phyloP scores from a whole-genome alignment of 176 grass and related monocot genomes.

The Bonia amplexicaulis region DNA sequence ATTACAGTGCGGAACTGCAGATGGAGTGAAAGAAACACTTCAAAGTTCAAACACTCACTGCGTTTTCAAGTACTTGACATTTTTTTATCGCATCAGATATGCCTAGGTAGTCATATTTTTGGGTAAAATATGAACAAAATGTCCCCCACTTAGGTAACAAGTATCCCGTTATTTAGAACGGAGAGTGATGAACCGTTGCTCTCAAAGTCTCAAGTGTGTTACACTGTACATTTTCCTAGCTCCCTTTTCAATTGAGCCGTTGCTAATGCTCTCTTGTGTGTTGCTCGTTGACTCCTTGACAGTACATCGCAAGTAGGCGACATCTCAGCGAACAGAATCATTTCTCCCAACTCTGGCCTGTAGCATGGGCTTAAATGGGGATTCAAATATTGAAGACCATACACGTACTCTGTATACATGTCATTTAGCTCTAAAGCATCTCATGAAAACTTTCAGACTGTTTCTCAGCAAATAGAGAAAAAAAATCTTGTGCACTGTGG shows the following conservation, averaged over 20 bases:
- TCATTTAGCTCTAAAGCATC: background rate
- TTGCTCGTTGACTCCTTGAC: conserved; percentile 6
- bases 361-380: background rate
- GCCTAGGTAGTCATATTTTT: background rate
- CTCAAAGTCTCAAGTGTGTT: background rate
- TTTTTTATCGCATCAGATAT: too few relatives aligned
- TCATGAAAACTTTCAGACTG: background rate
- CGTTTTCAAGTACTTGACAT: background rate
- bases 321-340: conserved; percentile 50
- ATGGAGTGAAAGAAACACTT: background rate
- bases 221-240: background rate
- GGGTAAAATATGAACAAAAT: background rate
- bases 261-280: background rate
- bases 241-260: background rate
- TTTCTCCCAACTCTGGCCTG: conserved; percentile 43
- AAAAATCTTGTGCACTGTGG: background rate
- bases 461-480: background rate
- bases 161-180: too few relatives aligned
- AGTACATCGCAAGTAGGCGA: conserved; percentile 23
- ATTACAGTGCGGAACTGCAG: background rate
- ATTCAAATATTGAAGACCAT: background rate
- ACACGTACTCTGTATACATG: background rate
- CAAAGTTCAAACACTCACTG: background rate
- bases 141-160: too few relatives aligned
- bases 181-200: background rate